phyloP scores from a whole-genome alignment of 23 red algal species.

The Gracilaria gracilis region DNA sequence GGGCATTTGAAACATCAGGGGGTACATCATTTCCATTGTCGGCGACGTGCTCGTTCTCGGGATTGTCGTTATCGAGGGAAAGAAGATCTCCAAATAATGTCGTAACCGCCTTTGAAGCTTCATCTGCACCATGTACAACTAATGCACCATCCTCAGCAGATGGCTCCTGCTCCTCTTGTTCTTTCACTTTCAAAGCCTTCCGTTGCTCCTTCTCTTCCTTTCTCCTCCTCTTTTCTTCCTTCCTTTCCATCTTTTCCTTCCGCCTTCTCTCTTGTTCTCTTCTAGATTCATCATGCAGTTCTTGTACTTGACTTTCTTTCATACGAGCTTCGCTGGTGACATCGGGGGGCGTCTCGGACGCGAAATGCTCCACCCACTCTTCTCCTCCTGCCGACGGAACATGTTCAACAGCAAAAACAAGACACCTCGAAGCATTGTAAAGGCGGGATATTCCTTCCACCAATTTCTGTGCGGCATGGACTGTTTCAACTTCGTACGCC shows the following conservation, averaged over 20 bases:
- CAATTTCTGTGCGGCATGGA: constrained; percentile 59
- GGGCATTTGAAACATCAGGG: constrained; percentile 54
- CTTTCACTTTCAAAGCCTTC: constrained; percentile 38
- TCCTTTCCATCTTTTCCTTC: constrained; percentile 28
- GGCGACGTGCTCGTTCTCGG: background rate
- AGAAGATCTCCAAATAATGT: constrained; percentile 78
- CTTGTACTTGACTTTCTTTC: constrained; percentile 4
- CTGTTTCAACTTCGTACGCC: constrained; percentile 48
- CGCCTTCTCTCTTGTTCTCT: constrained; percentile 12
- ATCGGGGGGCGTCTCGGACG: constrained; percentile 39
- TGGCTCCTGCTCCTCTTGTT: constrained; percentile 31
- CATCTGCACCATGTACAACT: constrained; percentile 70
- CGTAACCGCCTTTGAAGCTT: constrained; percentile 46
- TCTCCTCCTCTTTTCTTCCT: constrained; percentile 35
- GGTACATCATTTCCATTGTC: background rate
- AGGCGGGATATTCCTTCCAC: constrained; percentile 27
- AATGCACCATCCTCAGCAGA: constrained; percentile 50
- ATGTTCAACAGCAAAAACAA: constrained; percentile 68
- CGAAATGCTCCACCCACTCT: constrained; percentile 67
- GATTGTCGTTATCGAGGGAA: constrained; percentile 34
- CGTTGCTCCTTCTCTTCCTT: constrained; percentile 49
- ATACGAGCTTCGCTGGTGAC: constrained; percentile 13
- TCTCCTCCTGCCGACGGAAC: constrained; percentile 69
- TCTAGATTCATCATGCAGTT: background rate
- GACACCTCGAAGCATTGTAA: constrained; percentile 31